These are phyloP conservation scores for Fusarium oligoseptatum DNA, from an alignment of 2,329 filamentous ascomycete species.

Conservation along the genomic window DNA sequence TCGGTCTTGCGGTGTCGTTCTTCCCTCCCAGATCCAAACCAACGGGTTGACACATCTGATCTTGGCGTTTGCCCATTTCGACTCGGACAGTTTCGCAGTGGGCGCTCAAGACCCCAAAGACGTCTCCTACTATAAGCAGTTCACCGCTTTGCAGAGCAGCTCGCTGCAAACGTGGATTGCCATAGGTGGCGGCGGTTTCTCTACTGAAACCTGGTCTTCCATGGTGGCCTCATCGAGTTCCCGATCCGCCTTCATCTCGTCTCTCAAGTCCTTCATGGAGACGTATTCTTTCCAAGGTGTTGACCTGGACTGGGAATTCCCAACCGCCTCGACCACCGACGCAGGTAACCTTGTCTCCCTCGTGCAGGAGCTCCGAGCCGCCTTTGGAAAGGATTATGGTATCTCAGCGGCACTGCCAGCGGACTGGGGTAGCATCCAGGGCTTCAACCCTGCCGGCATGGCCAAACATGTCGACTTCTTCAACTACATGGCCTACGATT, in stretches of 20 bases:
- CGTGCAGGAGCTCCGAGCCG: conserved; percentile 10
- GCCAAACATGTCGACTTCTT: conserved; percentile 9
- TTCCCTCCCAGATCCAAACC: conserved; percentile 14
- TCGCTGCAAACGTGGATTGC: conserved; percentile 11
- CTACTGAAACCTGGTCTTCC: not conserved
- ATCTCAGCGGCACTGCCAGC: conserved; percentile 7
- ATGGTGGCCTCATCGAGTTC: conserved; percentile 11
- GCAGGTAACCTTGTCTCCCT: conserved; percentile 8
- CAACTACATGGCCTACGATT: conserved; percentile 17
- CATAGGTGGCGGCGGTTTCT: conserved; percentile 12
- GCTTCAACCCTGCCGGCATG: conserved; percentile 14
- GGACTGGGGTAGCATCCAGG: conserved; percentile 13
- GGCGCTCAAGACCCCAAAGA: not conserved
- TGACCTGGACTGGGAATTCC: conserved; percentile 15
- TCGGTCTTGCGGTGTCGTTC: conserved; percentile 11
- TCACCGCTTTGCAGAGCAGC: conserved; percentile 14
- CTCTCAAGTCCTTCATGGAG: conserved; percentile 16
- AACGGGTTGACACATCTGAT: conserved; percentile 13
- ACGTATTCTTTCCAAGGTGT: conserved; percentile 13
- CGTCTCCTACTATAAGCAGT: conserved; percentile 7
- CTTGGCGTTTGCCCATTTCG: conserved; percentile 12
- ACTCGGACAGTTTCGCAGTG: not conserved
- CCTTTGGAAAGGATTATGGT: conserved; percentile 8
- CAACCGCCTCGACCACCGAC: not conserved
- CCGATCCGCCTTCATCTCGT: conserved; percentile 16